Evolutionary conservation across 2,329 filamentous ascomycete genomes (phyloP).

Genomic region (Aspergillus costaricaensis): DNA sequence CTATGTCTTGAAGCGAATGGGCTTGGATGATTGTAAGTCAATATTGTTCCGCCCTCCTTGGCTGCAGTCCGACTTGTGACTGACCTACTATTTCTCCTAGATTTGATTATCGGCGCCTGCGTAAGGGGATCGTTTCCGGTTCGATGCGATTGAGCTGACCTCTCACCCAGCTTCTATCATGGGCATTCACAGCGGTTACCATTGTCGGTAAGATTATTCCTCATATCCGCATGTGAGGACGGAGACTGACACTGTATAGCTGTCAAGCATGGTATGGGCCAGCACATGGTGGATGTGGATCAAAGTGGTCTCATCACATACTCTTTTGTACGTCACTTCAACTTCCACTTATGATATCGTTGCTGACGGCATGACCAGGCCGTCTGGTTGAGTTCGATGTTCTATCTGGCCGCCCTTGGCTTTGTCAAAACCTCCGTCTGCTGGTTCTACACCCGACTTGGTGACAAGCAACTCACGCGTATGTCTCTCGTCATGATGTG

Average conservation of each 20-base stretch:
- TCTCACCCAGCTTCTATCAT: slow-evolving; percentile 30
- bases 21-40: slow-evolving; percentile 34
- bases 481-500: slow-evolving; percentile 44
- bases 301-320: slow-evolving; percentile 15
- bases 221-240: too few species aligned
- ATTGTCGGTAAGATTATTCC: slow-evolving; percentile 31
- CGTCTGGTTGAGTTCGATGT: slow-evolving; percentile 52
- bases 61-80: not conserved
- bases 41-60: not conserved
- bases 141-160: not conserved
- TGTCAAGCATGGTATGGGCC: slow-evolving; percentile 22
- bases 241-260: slow-evolving; percentile 2
- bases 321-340: slow-evolving; percentile 4
- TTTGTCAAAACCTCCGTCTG: slow-evolving; percentile 54
- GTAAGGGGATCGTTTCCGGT: slow-evolving; percentile 21
- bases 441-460: slow-evolving; percentile 49
- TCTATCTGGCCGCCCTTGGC: slow-evolving; percentile 50
- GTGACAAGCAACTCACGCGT: slow-evolving; percentile 40
- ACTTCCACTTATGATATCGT: too few species aligned
- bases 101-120: slow-evolving; percentile 34
- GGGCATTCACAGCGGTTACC: slow-evolving; percentile 41
- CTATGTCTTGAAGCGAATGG: slow-evolving; percentile 38
- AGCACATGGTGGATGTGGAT: slow-evolving; percentile 18
- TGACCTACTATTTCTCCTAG: slow-evolving; percentile 20
- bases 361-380: slow-evolving; percentile 23